Evolutionary conservation across 306 rosid species (phyloP), one percentile per base, ranked within the genome.

Genomic region (Prunus dulcis): DNA sequence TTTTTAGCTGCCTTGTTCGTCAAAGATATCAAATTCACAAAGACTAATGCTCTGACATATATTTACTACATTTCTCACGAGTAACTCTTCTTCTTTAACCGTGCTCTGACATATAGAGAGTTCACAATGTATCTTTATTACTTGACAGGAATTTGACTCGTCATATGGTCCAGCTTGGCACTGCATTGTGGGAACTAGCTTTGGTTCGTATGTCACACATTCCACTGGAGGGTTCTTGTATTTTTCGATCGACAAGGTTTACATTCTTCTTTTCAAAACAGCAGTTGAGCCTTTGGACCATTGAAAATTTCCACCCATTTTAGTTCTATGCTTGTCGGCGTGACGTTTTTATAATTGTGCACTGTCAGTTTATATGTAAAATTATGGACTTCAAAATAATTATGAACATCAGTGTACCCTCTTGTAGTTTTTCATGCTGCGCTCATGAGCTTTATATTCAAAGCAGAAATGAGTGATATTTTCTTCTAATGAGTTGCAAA

Each of bases 81-180:
- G 43, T 38, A 6, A 34, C 41, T 34, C 41, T 38, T 38, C 43
- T 38, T 38, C 43, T 38, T 38, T 38, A 38, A 38, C 43, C 43
- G 8, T 38, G 43, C 43, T 38, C 43, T 7, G 43, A 38, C 9
- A 38, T 13, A 64, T 20, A 45, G 56, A 18, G 10, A 56, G 68
- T 32, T 74, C 14, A 74, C 76, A 11, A 64, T 43, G 49, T 2
- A 12, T 11, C 47, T 19, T 46, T 74, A 3, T 20, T 61, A 73
- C 41, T 38, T 83, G 80, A 30, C 93, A 95, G 98, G 98, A 92
- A 71, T 95, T 92, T 78, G 98, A 95, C 78, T 82, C 93, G 43
- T 72, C 88, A 2, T 92, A 89, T 73, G 98, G 98, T 56, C 97
- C 96, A 22, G 98, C 98, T 60, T 95, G 98, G 97, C 98, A 95